Evolutionary conservation across 495 filamentous ascomycete genomes (phyloP), one percentile per base, ranked within the genome.

Genomic region (Pyrenula aspistea): DNA sequence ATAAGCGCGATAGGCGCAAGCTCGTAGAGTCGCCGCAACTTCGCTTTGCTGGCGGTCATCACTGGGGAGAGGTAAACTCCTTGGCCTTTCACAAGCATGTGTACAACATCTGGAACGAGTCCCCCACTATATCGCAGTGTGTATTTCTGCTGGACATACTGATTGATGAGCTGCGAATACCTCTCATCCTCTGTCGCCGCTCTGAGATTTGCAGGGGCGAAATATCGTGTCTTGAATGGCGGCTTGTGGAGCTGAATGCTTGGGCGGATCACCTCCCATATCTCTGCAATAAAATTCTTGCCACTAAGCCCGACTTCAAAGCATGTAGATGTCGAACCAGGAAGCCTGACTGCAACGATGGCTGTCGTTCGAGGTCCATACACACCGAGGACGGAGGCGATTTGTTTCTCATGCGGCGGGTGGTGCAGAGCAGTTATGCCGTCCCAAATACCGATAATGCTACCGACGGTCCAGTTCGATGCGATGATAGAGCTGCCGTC

Each of bases 401-500:
- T 60, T 57, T 75, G 74, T 10, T 58, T 63, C 4, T 57, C 61
- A 0, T 56, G 36, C 0, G 77, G 75, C 1, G 54, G 24, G 47
- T 69, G 67, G 23, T 60, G 21, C 4, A 81, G 63, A 0, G 74
- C 76, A 0, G 71, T 65, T 0, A 54, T 55, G 12, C 74, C 73
- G 25, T 75, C 68, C 77, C 77, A 81, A 22, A 79, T 61, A 23
- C 72, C 74, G 42, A 79, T 59, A 53, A 81, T 79, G 20, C 76
- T 75, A 10, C 77, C 77, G 19, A 81, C 77, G 2, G 73, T 69
- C 74, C 75, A 79, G 52, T 81, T 79, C 0, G 77, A 68, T 10
- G 68, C 69, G 53, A 79, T 77, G 60, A 79, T 79, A 25, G 75
- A 78, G 64, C 70, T 73, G 10, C 77, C 76, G 56, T 81, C 77